Evolutionary conservation across 2,329 filamentous ascomycete genomes (phyloP).

Genomic region (Aspergillus glaucus): DNA sequence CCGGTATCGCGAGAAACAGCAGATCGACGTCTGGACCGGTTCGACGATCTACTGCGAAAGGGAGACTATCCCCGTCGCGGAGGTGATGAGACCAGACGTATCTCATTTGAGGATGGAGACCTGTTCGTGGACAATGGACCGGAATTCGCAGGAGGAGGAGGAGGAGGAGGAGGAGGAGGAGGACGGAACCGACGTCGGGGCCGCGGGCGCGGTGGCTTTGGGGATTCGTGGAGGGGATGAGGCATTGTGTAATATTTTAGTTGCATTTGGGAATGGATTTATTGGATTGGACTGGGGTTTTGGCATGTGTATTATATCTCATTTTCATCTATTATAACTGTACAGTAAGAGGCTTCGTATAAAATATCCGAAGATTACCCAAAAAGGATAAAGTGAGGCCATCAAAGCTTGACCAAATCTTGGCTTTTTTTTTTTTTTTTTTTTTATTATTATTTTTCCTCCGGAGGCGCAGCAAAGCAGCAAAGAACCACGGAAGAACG

Average conservation of each 20-base stretch:
- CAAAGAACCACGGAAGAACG: neutral
- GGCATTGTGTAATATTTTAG: conserved; percentile 1
- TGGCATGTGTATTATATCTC: neutral
- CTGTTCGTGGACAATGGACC: conserved; percentile 65
- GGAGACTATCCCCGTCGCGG: conserved; percentile 31
- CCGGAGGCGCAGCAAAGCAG: no score
- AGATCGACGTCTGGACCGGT: conserved; percentile 56
- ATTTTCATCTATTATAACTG: neutral
- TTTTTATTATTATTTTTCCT: neutral
- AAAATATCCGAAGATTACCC: neutral
- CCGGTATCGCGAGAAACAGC: conserved; percentile 61
- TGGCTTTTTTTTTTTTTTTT: conserved; percentile 1
- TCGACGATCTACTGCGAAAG: conserved; percentile 42
- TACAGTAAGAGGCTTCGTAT: neutral
- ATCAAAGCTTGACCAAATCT: conserved; percentile 12
- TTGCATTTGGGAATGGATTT: neutral
- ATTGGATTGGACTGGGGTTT: neutral
- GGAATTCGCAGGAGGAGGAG: conserved; percentile 48
- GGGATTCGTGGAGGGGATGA: conserved; percentile 13
- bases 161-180: conserved; percentile 11
- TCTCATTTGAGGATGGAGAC: conserved; percentile 64
- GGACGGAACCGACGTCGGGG: conserved; percentile 11
- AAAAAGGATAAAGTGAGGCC: neutral
- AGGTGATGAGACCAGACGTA: conserved; percentile 58
- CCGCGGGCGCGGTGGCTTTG: conserved; percentile 24